Conservation (phyloP, 1,284 basidiomycete genomes). For the Cryptococcus hybrid region DNA sequence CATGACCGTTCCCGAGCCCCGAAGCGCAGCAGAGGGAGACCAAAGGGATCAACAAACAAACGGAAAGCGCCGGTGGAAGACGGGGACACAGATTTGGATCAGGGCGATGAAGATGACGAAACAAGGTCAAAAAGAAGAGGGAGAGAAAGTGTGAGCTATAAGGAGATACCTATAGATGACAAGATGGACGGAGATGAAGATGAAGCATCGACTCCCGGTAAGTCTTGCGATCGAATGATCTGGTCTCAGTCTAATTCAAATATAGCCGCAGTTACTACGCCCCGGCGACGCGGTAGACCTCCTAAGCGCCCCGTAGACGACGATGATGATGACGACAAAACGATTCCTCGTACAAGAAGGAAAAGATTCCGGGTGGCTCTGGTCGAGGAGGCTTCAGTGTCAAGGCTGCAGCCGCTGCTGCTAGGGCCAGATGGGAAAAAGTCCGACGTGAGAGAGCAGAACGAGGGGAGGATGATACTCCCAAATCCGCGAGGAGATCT, state of each 20-base stretch:
- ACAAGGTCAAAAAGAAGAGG: conserved; percentile 3
- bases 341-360: conserved; percentile 25
- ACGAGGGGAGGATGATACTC: conserved; percentile 40
- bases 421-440: conserved; percentile 46
- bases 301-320: conserved; percentile 5
- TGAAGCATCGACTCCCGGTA: not conserved
- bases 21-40: conserved; percentile 2
- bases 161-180: conserved; percentile 14
- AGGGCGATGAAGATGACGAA: conserved; percentile 14
- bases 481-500: not conserved
- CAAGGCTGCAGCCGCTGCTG: conserved; percentile 46
- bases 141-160: conserved; percentile 21
- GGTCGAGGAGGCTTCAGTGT: conserved; percentile 47
- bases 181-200: conserved; percentile 17
- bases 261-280: conserved; percentile 4
- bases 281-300: conserved; percentile 6
- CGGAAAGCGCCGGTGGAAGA: conserved; percentile 10
- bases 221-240: not conserved
- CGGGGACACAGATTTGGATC: conserved; percentile 16
- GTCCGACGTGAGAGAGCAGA: conserved; percentile 39
- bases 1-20: not conserved
- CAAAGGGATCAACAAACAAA: conserved; percentile 7
- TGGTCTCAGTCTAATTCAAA: not conserved
- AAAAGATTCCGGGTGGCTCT: conserved; percentile 31
- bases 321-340: conserved; percentile 16